Base-by-base conservation (phyloP, 106 monocot species). In the Dioscorea zingiberensis region DNA sequence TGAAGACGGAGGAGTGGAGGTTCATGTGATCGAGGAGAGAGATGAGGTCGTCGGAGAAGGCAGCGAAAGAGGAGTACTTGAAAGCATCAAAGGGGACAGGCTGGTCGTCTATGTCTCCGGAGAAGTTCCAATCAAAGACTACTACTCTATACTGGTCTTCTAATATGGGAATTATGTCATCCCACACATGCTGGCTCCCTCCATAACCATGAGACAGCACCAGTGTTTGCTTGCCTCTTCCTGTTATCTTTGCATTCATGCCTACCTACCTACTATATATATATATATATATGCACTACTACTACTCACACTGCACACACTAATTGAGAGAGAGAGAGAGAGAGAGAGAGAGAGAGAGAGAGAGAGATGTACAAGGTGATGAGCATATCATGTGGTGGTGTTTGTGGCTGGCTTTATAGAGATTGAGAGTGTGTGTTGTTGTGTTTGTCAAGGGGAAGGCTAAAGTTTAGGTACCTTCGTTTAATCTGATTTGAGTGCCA, bases 201-300 rank as follows among this genome's bases (percentile, higher is more conserved):
- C 88, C 88, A 51, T 72, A 89, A 3, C 88, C 88, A 74, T 89
- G 88, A 3, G 81, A 60, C 8, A 89, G 81, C 11, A 89, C 78
- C 12, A 85, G 6, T 3, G 81, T 76, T 29, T 66, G 62, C 53
- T 74, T 71, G 6, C 81, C 88, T 7, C 58, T 62, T 25, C 88
- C 88, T 45, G 70, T 27, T 18, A 78, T 62, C 69, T 54, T 88
- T 38, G 61, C 70, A 30, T 84, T 84, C 49, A 65, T 65, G n/a
- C n/a, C n/a, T n/a, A n/a, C n/a, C n/a, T n/a, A n/a, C n/a, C n/a
- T n/a, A n/a, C n/a, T n/a, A n/a, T n/a, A n/a, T n/a, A n/a, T n/a
- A n/a, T n/a, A n/a, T n/a, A n/a, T n/a, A n/a, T n/a, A n/a, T n/a
- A n/a, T n/a, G n/a, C n/a, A n/a, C n/a, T n/a, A n/a, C n/a, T n/a